Evolutionary conservation across 495 filamentous ascomycete species (phyloP), one percentile per base, ranked within the genome.

Genomic region (Chaetomium fimeti): DNA sequence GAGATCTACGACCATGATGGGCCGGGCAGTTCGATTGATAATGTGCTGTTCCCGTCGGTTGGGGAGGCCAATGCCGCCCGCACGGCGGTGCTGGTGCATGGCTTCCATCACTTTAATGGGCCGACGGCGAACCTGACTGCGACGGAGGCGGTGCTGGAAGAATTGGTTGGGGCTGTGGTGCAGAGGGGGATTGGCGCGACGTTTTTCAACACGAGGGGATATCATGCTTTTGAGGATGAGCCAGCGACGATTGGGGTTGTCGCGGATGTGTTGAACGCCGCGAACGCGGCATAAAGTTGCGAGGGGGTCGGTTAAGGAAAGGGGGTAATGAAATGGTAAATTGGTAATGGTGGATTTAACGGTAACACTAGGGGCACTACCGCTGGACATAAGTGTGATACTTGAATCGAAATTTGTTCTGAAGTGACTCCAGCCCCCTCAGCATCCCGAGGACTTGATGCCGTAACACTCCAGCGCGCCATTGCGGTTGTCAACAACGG

Each of bases 401-500:
- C 9, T 43, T 43, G 40, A 43, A 47, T 22, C 18, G 43, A 22
- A 47, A 2, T 47, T 9, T 7, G n/a, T 5, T 5, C 9, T 2
- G n/a, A 20, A 6, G 43, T 52, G 52, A 18, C 32, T 5, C 54
- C 56, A 18, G 15, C 40, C 3, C 13, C 13, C 40, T 43, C 47
- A 69, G 52, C 69, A 69, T 0, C 55, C 24, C 0, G 60, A 60
- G 5, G 49, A 62, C 62, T 66, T 67, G n/a, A 52, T 66, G 7
- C 43, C 45, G 49, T 38, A 72, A 36, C 67, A 72, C 38, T 65
- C 65, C 45, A 72, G 28, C 7, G 65, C 40, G n/a, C 69, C 69
- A 40, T 72, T 72, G 47, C 53, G 65, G 60, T 72, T 72, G 22
- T 66, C 65, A 9, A 72, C 67, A 11, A 72, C 24, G 0, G 64